Evolutionary conservation across 2,329 filamentous ascomycete genomes (phyloP), one percentile per base, ranked within the genome.

Genomic region (Boeremia lycopersici): DNA sequence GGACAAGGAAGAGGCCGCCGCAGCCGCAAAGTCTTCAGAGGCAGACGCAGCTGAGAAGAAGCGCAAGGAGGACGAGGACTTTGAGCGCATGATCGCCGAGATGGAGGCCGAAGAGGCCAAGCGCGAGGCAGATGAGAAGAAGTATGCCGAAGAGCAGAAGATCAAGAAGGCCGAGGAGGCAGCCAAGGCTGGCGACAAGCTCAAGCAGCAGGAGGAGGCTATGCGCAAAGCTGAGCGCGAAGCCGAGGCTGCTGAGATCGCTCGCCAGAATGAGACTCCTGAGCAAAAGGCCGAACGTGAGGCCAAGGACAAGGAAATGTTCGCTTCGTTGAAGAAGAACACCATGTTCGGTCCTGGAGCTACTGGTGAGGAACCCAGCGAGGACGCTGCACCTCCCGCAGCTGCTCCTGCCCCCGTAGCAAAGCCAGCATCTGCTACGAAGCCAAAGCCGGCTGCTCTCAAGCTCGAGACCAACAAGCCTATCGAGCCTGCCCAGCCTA

Each of bases 401-500:
- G 73, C 74, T 29, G 53, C 67, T 48, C 59, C 68, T 38, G 67
- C 60, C 35, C 54, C 60, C 13, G 63, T 57, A 11, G 58, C 68
- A 2, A 73, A 74, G 62, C 64, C 70, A 15, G 75, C 83, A 39
- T 79, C 80, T 52, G 79, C 78, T 29, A 82, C 86, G 66, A 92
- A 91, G 77, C 86, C 82, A 19, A 97, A 96, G 82, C 93, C 95
- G 44, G 87, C 89, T 56, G 89, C 91, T 39, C 87, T 99, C 62
- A 97, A 97, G 78, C 83, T 98, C 59, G 86, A 92, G 51, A 96
- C 89, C 60, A 91, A 87, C 65, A 96, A 93, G 78, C 81, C 89
- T 33, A 86, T 96, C 23, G 93, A 99, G 79, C 89, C 93, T 48
- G 87, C 91, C 48, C 93, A 97, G 77, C 93, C 93, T 13, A 98